Conservation (phyloP, 2,329 filamentous ascomycete species). For the Aspergillus bombycis region DNA sequence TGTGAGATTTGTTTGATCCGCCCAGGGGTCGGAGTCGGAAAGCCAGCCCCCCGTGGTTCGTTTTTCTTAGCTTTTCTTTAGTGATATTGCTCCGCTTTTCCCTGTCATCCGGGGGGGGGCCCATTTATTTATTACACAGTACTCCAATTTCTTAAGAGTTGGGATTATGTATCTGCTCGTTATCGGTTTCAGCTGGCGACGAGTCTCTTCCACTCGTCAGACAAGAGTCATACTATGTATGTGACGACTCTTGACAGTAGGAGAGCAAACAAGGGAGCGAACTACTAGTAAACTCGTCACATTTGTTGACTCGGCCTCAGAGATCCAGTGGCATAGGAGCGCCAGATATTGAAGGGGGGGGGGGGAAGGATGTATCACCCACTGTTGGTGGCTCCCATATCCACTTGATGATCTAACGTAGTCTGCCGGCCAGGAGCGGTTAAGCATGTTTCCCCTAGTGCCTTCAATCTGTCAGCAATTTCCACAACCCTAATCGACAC, state of each 20-base stretch:
- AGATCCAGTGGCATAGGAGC: neutral
- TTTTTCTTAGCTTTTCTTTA: conserved; percentile 5
- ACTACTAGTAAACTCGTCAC: neutral
- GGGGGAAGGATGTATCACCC: neutral
- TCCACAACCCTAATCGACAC: conserved; percentile 19
- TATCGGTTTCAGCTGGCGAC: conserved; percentile 1
- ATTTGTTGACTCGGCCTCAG: neutral
- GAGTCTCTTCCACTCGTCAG: neutral
- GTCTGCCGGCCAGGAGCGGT: neutral
- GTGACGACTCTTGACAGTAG: neutral
- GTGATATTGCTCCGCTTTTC: conserved; percentile 12
- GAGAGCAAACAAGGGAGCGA: neutral
- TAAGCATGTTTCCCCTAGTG: conserved; percentile 5
- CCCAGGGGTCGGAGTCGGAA: conserved; percentile 33
- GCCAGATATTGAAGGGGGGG: neutral
- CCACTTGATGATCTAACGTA: neutral
- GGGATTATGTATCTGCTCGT: neutral
- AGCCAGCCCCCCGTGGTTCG: conserved; percentile 23
- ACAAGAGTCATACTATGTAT: neutral
- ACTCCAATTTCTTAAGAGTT: neutral
- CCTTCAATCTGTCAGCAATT: conserved; percentile 11
- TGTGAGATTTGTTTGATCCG: conserved; percentile 31
- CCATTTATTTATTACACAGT: neutral
- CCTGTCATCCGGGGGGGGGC: conserved; percentile 4
- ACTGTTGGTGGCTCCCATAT: neutral